Base-by-base conservation (phyloP, 106 monocot species). In the Gastrodia elata region DNA sequence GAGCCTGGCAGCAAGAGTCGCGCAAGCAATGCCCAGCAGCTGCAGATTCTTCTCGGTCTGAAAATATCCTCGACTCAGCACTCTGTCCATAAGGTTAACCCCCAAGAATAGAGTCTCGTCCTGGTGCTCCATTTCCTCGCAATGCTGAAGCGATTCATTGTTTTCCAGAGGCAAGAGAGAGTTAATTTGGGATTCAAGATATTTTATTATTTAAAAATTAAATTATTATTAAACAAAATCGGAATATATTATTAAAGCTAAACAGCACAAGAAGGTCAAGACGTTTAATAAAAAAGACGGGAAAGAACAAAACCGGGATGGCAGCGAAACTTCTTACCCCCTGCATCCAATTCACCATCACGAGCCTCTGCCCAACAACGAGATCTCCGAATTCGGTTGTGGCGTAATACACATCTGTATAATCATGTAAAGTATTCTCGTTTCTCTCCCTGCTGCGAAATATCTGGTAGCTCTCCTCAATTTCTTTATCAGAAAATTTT, bases 271-370 rank as follows among this genome's bases (percentile, higher is more conserved):
- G n/a, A n/a, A n/a, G n/a, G n/a, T n/a, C n/a, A n/a, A n/a, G n/a
- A n/a, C n/a, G n/a, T n/a, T n/a, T n/a, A 34, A 5, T 30, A 44
- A 37, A 35, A 36, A 78, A 39, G 46, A 42, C 3, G 52, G 22
- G 52, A 52, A n/a, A 22, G 24, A 70, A 70, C 8, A 70, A 33
- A 46, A 30, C 7, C 4, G 30, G 14, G 22, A 5, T 18, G 37
- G 26, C 65, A 65, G 35, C n/a, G n/a, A 65, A 65, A 11, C 35
- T 5, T 33, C 80, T 82, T 48, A 98, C 97, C 88, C 88, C 93
- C 43, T 93, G 70, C 46, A 98, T 93, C 97, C 97, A 93, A 58
- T 91, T 88, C 39, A 98, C 82, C 90, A 98, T 88, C 71, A 82
- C 39, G 20, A 83, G 38, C 73, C 97, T 80, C 65, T 98, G 90